Percentiles rank a stretch among this genome's conserved stretches.
These are phyloP conservation scores for Tolypocladium nubicola DNA, from an alignment of 2,329 filamentous ascomycete species.

Conservation along the genomic window DNA sequence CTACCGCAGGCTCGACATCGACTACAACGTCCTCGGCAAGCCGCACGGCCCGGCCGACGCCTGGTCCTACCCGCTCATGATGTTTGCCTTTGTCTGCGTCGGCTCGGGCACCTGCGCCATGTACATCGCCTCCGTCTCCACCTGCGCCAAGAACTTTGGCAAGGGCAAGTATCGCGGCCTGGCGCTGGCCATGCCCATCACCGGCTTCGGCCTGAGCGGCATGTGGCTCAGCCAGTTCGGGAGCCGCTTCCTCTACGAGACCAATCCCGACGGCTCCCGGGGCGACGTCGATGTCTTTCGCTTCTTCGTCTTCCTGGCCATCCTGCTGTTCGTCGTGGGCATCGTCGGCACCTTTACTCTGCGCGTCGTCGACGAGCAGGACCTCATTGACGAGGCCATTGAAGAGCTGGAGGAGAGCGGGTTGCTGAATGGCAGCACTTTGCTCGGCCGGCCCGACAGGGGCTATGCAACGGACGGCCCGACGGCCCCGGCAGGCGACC, in stretches of 20 bases:
- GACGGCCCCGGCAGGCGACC: conserved; percentile 32
- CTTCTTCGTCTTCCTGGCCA: conserved; percentile 78
- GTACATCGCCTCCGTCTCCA: conserved; percentile 86
- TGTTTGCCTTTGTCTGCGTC: conserved; percentile 72
- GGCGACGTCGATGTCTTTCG: conserved; percentile 64
- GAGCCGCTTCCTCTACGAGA: conserved; percentile 66
- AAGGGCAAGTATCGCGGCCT: conserved; percentile 78
- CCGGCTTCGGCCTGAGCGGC: conserved; percentile 83
- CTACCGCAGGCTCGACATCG: conserved; percentile 48
- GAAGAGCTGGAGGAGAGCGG: conserved; percentile 88
- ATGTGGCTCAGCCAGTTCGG: conserved; percentile 94
- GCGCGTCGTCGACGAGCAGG: conserved; percentile 71
- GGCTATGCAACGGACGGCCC: conserved; percentile 53
- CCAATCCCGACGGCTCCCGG: conserved; percentile 47
- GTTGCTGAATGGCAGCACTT: conserved; percentile 62
- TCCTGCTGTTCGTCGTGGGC: conserved; percentile 61
- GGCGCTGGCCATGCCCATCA: conserved; percentile 82
- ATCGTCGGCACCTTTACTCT: conserved; percentile 64
- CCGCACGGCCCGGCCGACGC: conserved; percentile 30
- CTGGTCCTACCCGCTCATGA: conserved; percentile 74
- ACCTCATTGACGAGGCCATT: conserved; percentile 80
- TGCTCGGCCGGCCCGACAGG: conserved; percentile 47
- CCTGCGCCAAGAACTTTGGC: conserved; percentile 96
- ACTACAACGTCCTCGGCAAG: conserved; percentile 23
- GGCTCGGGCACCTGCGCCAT: conserved; percentile 78